A percentile compares a stretch with the other conserved stretches of the same genome.
Evolutionary conservation across 2,329 filamentous ascomycete genomes (phyloP).

Genomic region (Phyllosticta capitalensis): DNA sequence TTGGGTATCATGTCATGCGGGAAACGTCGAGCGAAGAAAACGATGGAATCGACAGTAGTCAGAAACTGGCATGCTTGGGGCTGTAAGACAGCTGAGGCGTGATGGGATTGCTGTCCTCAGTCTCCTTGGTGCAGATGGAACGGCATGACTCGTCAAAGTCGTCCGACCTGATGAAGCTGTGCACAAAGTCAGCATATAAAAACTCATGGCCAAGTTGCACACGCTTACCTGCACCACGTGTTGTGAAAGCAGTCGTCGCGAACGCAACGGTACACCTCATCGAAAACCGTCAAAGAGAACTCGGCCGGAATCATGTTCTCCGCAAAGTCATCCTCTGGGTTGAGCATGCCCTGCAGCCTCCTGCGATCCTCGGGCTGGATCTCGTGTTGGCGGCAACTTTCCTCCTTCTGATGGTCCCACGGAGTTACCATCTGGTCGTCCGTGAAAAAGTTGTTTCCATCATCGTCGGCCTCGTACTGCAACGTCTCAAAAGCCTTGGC

Average conservation of each 20-base stretch:
- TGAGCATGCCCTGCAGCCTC: background rate
- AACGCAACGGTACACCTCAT: slow-evolving; percentile 49
- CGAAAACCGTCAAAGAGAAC: slow-evolving; percentile 48
- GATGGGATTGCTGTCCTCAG: background rate
- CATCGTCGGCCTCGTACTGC: background rate
- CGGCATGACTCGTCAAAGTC: background rate
- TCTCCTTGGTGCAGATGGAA: background rate
- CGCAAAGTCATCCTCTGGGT: background rate
- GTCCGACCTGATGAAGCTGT: background rate
- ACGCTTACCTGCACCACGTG: slow-evolving; percentile 50
- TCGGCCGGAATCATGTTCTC: slow-evolving; percentile 31
- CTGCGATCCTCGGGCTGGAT: background rate
- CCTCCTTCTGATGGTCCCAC: slow-evolving; percentile 2
- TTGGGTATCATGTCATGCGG: background rate
- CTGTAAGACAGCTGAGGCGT: background rate
- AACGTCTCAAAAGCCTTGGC: slow-evolving; percentile 3
- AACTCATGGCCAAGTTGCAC: too few species aligned
- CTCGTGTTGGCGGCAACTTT: background rate
- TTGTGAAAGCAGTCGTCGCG: slow-evolving; percentile 60
- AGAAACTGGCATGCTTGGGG: background rate
- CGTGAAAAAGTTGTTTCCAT: background rate
- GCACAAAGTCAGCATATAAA: background rate
- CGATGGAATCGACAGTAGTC: background rate
- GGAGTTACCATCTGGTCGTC: background rate
- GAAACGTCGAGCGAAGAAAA: background rate